Base-by-base conservation (phyloP, 495 filamentous ascomycete genomes). In the Choiromyces venosus region DNA sequence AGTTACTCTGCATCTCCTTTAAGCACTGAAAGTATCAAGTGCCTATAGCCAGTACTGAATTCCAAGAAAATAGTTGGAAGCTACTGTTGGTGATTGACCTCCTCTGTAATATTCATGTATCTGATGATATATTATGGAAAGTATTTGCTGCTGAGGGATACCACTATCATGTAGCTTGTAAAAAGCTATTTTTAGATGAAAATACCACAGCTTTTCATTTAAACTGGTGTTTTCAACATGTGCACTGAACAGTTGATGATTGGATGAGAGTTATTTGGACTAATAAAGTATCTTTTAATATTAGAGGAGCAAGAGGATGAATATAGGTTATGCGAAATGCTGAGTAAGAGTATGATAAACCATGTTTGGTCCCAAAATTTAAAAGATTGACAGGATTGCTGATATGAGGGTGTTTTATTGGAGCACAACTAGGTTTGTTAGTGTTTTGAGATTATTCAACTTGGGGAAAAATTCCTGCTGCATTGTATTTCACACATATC, bases 321-420 rank as follows among this genome's bases (percentile, higher is more conserved):
- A 40, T 74, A 6, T 71, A 70, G 52, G 44, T 71, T 44, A 65
- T 68, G 12, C n/a, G 72, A 0, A 39, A 37, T 25, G 33, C 64
- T 21, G 74, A 38, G 25, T 64, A 73, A 21, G 65, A 65, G 1
- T 73, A 66, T 52, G 33, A 66, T 0, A 66, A 65, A 16, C 42
- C 74, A 8, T 76, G 66, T 37, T 68, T 75, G 8, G 42, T 65
- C 6, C 67, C 66, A 25, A 71, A 61, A 25, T 73, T 75, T 40
- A 38, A 61, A 12, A 76, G 66, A 18, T 9, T 61, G n/a, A n/a
- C n/a, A n/a, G n/a, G n/a, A n/a, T n/a, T n/a, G n/a, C n/a, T n/a
- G n/a, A n/a, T n/a, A n/a, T 71, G 66, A 69, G 46, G 69, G 0
- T 72, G 68, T 5, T 65, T 71, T 66, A 29, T 77, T 21, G 72